A percentile compares a stretch with the other conserved stretches of the same genome.
Conservation (phyloP, 2,329 filamentous ascomycete genomes). For the Pseudophaeomoniella oleicola region DNA sequence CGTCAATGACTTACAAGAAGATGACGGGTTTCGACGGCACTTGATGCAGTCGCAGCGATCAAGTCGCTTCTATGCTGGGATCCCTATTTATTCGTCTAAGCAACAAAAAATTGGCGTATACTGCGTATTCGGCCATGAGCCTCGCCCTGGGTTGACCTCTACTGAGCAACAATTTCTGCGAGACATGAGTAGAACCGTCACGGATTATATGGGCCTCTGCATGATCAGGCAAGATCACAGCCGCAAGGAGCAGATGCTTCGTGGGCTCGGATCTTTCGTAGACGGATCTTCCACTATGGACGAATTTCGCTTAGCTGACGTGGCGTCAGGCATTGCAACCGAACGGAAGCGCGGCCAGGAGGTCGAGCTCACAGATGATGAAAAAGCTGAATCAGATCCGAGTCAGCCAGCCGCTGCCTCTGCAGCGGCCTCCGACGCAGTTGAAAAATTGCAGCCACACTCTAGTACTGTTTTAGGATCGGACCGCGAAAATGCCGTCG, state of each 20-base stretch:
- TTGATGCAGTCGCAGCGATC: neutral
- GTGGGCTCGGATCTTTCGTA: constrained; percentile 39
- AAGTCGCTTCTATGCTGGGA: constrained; percentile 41
- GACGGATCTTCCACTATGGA: constrained; percentile 27
- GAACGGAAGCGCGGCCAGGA: too few species aligned
- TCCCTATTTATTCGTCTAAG: constrained; percentile 44
- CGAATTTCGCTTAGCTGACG: too few species aligned
- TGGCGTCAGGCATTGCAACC: too few species aligned
- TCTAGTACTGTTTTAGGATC: too few species aligned
- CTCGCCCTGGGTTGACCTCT: constrained; percentile 32
- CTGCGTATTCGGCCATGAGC: constrained; percentile 43
- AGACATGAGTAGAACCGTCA: constrained; percentile 41
- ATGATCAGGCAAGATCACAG: constrained; percentile 37
- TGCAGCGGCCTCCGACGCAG: too few species aligned
- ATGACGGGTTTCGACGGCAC: constrained; percentile 21
- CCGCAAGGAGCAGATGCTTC: constrained; percentile 38
- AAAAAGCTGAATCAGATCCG: too few species aligned
- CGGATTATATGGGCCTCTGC: constrained; percentile 46
- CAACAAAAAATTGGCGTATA: constrained; percentile 46
- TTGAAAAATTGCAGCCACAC: too few species aligned
- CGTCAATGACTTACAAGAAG: constrained; percentile 22
- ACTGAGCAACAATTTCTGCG: constrained; percentile 39
- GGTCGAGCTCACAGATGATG: too few species aligned
- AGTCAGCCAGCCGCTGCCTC: too few species aligned
- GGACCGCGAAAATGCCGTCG: too few species aligned